Base-by-base conservation (phyloP, 2,329 filamentous ascomycete genomes). In the Neofusicoccum sp. region DNA sequence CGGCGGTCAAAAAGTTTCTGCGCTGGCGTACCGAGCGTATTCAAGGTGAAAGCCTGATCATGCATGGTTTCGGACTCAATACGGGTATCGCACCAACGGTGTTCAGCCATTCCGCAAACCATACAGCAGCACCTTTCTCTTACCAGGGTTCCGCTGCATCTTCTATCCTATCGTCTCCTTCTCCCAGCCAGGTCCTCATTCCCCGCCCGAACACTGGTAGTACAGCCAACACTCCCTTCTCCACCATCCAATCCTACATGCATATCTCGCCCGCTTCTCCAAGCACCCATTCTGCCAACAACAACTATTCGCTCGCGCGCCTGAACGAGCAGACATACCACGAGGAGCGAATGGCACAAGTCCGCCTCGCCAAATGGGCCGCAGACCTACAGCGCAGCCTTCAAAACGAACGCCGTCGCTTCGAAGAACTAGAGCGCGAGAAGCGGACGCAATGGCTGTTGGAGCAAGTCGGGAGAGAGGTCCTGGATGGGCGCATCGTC, bases 351-450 rank as follows among this genome's bases (percentile, higher is more conserved):
- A 77, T 88, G 45, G 86, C 87, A 11, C 86, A 89, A 67, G 82
- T 94, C n/a, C 84, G 89, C 6, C 81, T 96, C 16, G 90, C 89
- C 1, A 90, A 89, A 71, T 96, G 92, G 92, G 92, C 92, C 0
- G 84, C 87, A 6, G 90, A 95, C 69, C 81, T 96, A 0, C 91
- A 96, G 72, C 85, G 87, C 62, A 92, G 89, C 70, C 80, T 95
- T 1, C 84, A 87, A 33, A 89, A 88, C 64, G 92, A 95, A 73
- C 84, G 87, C n/a, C 84, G 85, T 33, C 80, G 86, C 67, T 93
- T 88, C 65, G 87, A 90, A 65, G 79, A 83, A 6, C 77, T 91
- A 0, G 81, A 77, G 41, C 71, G 83, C 28, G 84, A 81, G 28
- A 87, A 93, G 72, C 79, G 89, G 39, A 87, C 87, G 3, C 79